Conservation (phyloP, 23 red algal species). For the Porphyridium purpureum region DNA sequence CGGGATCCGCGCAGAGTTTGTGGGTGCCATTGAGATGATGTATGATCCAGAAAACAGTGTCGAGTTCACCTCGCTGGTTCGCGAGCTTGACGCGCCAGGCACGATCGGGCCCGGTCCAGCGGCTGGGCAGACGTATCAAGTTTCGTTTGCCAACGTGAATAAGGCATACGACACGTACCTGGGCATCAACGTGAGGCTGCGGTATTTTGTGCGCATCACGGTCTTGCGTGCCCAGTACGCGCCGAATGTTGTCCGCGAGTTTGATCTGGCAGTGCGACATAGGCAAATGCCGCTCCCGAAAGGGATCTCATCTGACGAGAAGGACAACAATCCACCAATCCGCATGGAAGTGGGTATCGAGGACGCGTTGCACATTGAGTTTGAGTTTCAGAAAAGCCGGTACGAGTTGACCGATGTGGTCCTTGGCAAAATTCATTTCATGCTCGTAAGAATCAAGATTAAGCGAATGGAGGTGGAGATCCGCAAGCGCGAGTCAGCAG, state of each 20-base stretch:
- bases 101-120: too few species aligned
- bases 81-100: conserved; percentile 68
- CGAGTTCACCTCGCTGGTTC: conserved; percentile 71
- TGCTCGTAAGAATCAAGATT: conserved; percentile 73
- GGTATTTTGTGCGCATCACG: conserved; percentile 76
- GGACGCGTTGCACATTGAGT: conserved; percentile 91
- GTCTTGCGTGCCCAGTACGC: conserved; percentile 41
- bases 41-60: conserved; percentile 74
- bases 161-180: conserved; percentile 91
- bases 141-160: conserved; percentile 75
- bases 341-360: conserved; percentile 96
- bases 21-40: conserved; percentile 84
- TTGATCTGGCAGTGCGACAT: conserved; percentile 66
- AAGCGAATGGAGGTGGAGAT: conserved; percentile 98
- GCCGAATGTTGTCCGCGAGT: conserved; percentile 29
- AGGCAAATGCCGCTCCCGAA: background rate
- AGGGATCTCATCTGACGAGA: background rate
- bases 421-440: conserved; percentile 77
- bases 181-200: conserved; percentile 71
- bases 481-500: conserved; percentile 60
- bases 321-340: conserved; percentile 10
- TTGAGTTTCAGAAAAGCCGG: conserved; percentile 71
- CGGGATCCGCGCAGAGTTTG: conserved; percentile 66
- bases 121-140: conserved; percentile 25
- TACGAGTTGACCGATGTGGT: conserved; percentile 77